A percentile compares a stretch with the other conserved stretches of the same genome.
These are phyloP conservation scores for Schizochytrium sp. DNA, from an alignment of 108 stramenopile genomes.

Conservation along the genomic window DNA sequence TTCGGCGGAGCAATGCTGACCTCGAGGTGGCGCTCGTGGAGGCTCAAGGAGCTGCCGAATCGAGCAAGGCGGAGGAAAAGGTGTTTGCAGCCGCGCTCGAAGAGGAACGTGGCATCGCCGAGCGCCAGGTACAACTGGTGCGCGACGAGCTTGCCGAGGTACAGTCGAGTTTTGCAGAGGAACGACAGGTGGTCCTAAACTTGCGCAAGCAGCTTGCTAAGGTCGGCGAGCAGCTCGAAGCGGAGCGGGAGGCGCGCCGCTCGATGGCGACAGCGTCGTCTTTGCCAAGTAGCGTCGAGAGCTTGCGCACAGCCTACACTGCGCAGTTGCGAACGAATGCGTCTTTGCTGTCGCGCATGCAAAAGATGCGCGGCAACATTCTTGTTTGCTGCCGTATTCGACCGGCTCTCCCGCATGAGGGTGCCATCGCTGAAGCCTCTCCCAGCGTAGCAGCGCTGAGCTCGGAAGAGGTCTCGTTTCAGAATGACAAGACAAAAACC, in stretches of 20 bases:
- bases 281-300: neutral
- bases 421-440: neutral
- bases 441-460: neutral
- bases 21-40: constrained; percentile 2
- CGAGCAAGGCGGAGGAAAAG: neutral
- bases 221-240: neutral
- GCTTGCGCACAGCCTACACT: neutral
- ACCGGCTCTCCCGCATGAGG: neutral
- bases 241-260: neutral
- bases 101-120: neutral
- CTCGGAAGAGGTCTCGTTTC: neutral
- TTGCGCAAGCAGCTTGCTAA: neutral
- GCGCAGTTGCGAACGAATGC: neutral
- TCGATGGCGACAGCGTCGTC: neutral
- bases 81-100: neutral
- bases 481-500: constrained; percentile 35
- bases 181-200: neutral
- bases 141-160: neutral
- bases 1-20: neutral
- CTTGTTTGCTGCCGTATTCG: constrained; percentile 12
- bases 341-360: neutral
- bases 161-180: neutral
- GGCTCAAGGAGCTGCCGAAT: neutral
- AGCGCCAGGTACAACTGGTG: neutral
- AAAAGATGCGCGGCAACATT: constrained; percentile 12